phyloP scores from a whole-genome alignment of 345 rosid species.

The Salix dunnii region DNA sequence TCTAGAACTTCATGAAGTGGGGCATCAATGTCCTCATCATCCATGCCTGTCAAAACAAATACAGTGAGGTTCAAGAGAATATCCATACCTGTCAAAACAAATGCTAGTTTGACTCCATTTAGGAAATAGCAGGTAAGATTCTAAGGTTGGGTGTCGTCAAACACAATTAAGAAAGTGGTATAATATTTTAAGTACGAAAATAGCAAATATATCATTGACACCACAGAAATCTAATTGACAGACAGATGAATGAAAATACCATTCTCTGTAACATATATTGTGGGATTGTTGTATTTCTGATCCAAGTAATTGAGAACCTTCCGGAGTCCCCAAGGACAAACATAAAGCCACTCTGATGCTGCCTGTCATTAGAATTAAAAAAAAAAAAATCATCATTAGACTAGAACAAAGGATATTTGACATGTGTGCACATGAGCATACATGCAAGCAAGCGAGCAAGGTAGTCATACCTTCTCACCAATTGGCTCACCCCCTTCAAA shows the following conservation, averaged over 20 bases:
- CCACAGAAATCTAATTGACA: not conserved
- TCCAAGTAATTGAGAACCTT: conserved; percentile 65
- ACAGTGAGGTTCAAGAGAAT: not conserved
- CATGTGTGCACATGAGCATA: not conserved
- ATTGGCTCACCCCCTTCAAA: conserved; percentile 75
- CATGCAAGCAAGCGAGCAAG: not conserved
- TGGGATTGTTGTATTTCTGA: conserved; percentile 55
- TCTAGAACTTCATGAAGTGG: conserved; percentile 77
- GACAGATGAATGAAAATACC: conserved; percentile 37
- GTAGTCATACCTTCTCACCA: conserved; percentile 63
- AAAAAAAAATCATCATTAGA: conserved; percentile 16
- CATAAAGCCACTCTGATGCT: conserved; percentile 87
- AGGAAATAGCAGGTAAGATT: not conserved
- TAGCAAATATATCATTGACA: not conserved
- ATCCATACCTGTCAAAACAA: conserved; percentile 57
- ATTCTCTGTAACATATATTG: conserved; percentile 70
- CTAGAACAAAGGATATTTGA: not conserved
- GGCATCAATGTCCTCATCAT: conserved; percentile 66
- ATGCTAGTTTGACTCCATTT: not conserved
- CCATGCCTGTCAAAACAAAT: conserved; percentile 62
- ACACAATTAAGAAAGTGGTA: no score
- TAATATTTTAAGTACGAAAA: no score
- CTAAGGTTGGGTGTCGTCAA: no score
- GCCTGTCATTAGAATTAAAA: conserved; percentile 44
- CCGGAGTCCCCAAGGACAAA: conserved; percentile 91